A percentile compares a stretch with the other conserved stretches of the same genome.
phyloP scores from a whole-genome alignment of 352 stramenopile genomes.

The Ochromonadaceae sp. region DNA sequence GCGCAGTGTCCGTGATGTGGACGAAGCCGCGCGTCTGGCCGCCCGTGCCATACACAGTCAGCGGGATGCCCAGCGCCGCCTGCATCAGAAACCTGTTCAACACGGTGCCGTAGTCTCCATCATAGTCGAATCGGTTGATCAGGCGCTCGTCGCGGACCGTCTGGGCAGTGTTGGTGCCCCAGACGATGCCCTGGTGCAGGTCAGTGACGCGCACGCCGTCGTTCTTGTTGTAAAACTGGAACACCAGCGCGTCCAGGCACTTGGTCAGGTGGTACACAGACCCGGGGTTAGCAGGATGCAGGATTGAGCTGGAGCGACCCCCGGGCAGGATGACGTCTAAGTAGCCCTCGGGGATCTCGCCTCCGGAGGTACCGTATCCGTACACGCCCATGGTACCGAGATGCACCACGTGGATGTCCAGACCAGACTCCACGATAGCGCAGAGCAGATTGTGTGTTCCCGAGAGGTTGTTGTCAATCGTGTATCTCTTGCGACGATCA shows the following conservation, averaged over 20 bases:
- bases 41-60: conserved; percentile 66
- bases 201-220: conserved; percentile 58
- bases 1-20: conserved; percentile 60
- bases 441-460: conserved; percentile 64
- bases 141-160: conserved; percentile 56
- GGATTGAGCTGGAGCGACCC: conserved; percentile 47
- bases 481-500: conserved; percentile 59
- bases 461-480: conserved; percentile 62
- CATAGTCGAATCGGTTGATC: conserved; percentile 70
- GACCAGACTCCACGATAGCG: conserved; percentile 54
- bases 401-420: conserved; percentile 65
- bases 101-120: conserved; percentile 66
- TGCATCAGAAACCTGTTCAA: conserved; percentile 74
- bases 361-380: conserved; percentile 60
- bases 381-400: conserved; percentile 72
- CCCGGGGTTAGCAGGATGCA: conserved; percentile 61
- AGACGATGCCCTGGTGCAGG: conserved; percentile 73
- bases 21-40: conserved; percentile 67
- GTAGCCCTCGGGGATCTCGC: conserved; percentile 70
- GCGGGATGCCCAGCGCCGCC: conserved; percentile 53
- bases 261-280: conserved; percentile 64
- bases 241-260: conserved; percentile 60
- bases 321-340: conserved; percentile 62
- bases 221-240: conserved; percentile 74
- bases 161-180: conserved; percentile 63